Evolutionary conservation across 2,329 filamentous ascomycete species (phyloP).

Genomic region (Cryphonectria carpinicola): DNA sequence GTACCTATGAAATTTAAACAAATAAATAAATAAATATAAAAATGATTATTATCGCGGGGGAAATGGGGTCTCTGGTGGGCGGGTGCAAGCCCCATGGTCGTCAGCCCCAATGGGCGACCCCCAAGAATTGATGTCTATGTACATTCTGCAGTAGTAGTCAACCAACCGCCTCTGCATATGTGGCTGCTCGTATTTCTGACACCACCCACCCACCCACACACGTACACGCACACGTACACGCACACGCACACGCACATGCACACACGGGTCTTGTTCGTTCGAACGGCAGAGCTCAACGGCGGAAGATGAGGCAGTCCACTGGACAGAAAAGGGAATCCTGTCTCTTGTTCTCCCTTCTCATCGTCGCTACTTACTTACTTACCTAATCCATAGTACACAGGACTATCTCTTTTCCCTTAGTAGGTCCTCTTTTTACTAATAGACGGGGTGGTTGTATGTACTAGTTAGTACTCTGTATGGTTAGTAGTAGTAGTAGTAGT

Average conservation of each 20-base stretch:
- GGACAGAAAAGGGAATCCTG: too few relatives aligned
- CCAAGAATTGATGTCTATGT: not conserved
- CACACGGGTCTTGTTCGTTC: not conserved
- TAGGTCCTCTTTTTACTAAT: not conserved
- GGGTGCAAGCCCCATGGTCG: not conserved
- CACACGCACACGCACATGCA: not conserved
- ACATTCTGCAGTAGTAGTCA: not conserved
- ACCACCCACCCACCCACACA: not conserved
- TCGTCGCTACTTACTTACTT: not conserved
- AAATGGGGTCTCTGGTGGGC: not conserved
- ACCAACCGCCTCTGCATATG: not conserved
- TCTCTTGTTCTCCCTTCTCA: not conserved
- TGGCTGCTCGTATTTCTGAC: slow-evolving; percentile 1
- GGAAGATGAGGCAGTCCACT: too few relatives aligned
- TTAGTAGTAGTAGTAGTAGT: too few relatives aligned
- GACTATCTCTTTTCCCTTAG: not conserved
- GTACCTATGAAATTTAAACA: not conserved
- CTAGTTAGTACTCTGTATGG: too few relatives aligned
- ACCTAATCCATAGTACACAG: not conserved
- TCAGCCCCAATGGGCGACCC: not conserved
- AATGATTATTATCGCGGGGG: not conserved
- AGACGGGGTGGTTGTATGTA: not conserved
- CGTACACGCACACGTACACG: not conserved
- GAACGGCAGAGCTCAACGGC: too few relatives aligned
- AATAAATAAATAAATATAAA: too few relatives aligned